Base-by-base conservation (phyloP, 208 protist genomes). In the Trypanosoma lewisi region DNA sequence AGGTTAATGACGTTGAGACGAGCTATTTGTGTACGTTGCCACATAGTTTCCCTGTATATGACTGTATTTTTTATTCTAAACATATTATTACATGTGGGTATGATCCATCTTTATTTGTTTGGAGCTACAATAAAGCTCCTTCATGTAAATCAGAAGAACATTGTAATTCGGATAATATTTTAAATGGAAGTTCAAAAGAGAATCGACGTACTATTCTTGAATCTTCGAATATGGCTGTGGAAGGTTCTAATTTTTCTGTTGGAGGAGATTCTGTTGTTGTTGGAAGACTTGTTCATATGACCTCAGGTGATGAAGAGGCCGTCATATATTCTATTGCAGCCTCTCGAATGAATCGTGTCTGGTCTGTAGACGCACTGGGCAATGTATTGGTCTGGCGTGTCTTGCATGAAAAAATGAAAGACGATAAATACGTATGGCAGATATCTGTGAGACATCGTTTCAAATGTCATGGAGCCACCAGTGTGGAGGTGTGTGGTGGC, bases 11-110 rank as follows among this genome's bases (percentile, higher is more conserved):
- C 23, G 19, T 37, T 21, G 4, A 37, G 17, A 55, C 64, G 28
- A 33, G 58, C 42, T 87, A 76, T 45, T 47, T 87, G 16, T 86
- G 74, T 58, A 75, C 62, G 2, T 57, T 95, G 30, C 82, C 81
- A 6, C 83, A 92, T 50, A 58, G 63, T n/a, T 89, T 82, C 52
- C 80, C 83, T 6, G 65, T 92, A 1, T 89, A 92, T 73, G 47
- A 61, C n/a, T 78, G 75, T 23, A 73, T 85, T 33, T 91, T 95
- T 53, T 85, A 89, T 54, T 73, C 87, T n/a, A 73, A 77, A 31
- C 74, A 78, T 41, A 79, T 95, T 49, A 71, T 95, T 37, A 83
- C 85, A 0, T 75, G 76, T n/a, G 89, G 89, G n/a, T 95, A 83
- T 51, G 74, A 77, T 68, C 49, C 72, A 19, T 56, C 75, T 48